Evolutionary conservation across 306 rosid genomes (phyloP).

Genomic region (Gastrolobium bilobum): DNA sequence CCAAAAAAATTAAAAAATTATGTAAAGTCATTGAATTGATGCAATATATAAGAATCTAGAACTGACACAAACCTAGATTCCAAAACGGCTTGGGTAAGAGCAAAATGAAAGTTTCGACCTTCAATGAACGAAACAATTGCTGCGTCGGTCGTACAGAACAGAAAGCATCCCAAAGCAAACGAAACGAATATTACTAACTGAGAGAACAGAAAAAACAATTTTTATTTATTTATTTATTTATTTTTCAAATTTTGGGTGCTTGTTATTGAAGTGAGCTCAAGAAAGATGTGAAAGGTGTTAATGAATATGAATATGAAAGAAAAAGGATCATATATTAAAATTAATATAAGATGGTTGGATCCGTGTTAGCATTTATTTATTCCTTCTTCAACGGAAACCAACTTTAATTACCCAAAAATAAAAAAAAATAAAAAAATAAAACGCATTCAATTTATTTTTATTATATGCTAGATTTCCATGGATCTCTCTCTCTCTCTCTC

Average conservation of each 20-base stretch:
- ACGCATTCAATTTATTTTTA: conserved; percentile 18
- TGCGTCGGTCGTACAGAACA: neutral
- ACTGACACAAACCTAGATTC: neutral
- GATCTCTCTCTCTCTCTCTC: conserved; percentile 36
- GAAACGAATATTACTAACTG: neutral
- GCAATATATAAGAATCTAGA: neutral
- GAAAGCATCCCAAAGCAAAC: neutral
- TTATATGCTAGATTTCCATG: neutral
- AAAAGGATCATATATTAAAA: neutral
- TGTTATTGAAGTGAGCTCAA: neutral
- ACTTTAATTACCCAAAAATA: conserved; percentile 2
- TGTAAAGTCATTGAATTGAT: neutral
- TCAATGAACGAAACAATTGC: neutral
- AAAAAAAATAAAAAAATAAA: conserved; percentile 1
- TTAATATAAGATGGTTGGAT: conserved; percentile 30
- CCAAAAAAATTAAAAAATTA: neutral
- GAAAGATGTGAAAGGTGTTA: conserved; percentile 37
- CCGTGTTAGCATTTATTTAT: conserved; percentile 42
- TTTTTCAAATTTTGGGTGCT: neutral
- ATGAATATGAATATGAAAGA: neutral
- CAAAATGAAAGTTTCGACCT: neutral
- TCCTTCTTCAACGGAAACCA: conserved; percentile 13
- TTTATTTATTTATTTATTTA: neutral
- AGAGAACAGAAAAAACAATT: neutral
- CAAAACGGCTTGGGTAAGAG: neutral